A percentile compares a stretch with the other conserved stretches of the same genome.
Evolutionary conservation across 768 basidiomycete genomes (phyloP).

Genomic region (Plicaturopsis crispa): DNA sequence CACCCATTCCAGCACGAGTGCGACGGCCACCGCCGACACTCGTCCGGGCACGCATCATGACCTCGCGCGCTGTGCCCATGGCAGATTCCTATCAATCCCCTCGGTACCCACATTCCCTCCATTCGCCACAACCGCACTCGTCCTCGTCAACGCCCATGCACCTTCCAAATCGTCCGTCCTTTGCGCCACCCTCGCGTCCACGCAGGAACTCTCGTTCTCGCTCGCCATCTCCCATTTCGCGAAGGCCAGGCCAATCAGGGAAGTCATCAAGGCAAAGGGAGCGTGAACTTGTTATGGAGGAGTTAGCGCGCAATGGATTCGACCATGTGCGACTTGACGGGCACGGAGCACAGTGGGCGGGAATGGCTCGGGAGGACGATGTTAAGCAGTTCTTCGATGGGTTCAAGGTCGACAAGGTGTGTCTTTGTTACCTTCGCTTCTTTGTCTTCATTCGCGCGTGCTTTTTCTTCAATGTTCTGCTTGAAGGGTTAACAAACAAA

Average conservation of each 20-base stretch:
- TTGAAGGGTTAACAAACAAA: conserved; percentile 4
- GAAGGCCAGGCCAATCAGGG: conserved; percentile 27
- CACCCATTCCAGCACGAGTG: not conserved
- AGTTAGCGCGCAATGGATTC: not conserved
- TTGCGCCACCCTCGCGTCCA: conserved; percentile 12
- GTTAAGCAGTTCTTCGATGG: conserved; percentile 61
- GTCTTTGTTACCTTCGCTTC: too few species aligned
- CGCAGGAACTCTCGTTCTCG: conserved; percentile 18
- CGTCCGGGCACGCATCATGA: too few species aligned
- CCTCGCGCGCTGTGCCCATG: too few species aligned
- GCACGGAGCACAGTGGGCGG: conserved; percentile 34
- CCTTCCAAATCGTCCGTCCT: conserved; percentile 19
- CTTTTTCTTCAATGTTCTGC: conserved; percentile 7
- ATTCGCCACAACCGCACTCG: conserved; percentile 14
- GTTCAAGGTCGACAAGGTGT: conserved; percentile 68
- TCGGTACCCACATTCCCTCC: too few species aligned
- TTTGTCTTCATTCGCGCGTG: conserved; percentile 1
- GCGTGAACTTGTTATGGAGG: conserved; percentile 10
- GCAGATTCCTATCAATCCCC: too few species aligned
- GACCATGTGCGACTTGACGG: conserved; percentile 61
- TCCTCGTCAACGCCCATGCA: conserved; percentile 29
- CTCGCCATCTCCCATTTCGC: conserved; percentile 34
- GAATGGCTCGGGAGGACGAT: conserved; percentile 55
- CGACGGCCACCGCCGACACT: too few species aligned
- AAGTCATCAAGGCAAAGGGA: conserved; percentile 13